These are phyloP conservation scores for Trichoderma asperellum DNA, from an alignment of 2,329 filamentous ascomycete genomes.

Conservation along the genomic window DNA sequence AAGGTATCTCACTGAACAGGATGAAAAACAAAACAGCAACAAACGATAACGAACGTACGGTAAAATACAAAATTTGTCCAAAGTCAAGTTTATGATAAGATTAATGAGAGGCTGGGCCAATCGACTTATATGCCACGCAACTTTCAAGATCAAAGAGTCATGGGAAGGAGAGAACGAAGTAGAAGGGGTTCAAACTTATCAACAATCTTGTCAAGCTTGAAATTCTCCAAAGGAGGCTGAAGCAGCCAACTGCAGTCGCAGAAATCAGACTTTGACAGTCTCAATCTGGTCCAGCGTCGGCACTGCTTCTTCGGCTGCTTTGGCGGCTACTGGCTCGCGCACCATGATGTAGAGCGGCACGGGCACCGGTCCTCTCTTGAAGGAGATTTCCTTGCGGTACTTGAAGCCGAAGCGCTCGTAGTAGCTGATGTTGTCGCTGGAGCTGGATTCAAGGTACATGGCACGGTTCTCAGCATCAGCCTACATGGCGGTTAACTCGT, in stretches of 20 bases:
- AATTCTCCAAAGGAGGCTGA: not conserved
- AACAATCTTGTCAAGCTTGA: not conserved
- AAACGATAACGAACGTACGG: slow-evolving; percentile 13
- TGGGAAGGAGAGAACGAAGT: slow-evolving; percentile 1
- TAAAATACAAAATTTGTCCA: not conserved
- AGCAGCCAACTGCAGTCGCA: not conserved
- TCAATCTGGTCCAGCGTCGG: slow-evolving; percentile 27
- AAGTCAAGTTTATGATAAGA: not conserved
- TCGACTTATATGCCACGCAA: not conserved
- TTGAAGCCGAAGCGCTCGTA: slow-evolving; percentile 79
- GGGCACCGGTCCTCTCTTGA: slow-evolving; percentile 61
- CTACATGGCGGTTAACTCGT: slow-evolving; percentile 41
- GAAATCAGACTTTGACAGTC: slow-evolving; percentile 12
- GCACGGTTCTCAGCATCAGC: slow-evolving; percentile 70
- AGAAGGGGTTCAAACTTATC: not conserved
- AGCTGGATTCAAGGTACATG: slow-evolving; percentile 80
- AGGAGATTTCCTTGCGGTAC: slow-evolving; percentile 63
- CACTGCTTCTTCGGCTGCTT: slow-evolving; percentile 36
- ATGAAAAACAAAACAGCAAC: not conserved
- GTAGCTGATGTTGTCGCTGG: slow-evolving; percentile 67
- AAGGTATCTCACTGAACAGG: not conserved
- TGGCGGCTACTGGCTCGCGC: slow-evolving; percentile 60
- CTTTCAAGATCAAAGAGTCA: not conserved
- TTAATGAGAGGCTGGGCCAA: not conserved
- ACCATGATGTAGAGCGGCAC: slow-evolving; percentile 81